Evolutionary conservation across 2,329 filamentous ascomycete species (phyloP).

Genomic region (Stagonosporopsis tanaceti): DNA sequence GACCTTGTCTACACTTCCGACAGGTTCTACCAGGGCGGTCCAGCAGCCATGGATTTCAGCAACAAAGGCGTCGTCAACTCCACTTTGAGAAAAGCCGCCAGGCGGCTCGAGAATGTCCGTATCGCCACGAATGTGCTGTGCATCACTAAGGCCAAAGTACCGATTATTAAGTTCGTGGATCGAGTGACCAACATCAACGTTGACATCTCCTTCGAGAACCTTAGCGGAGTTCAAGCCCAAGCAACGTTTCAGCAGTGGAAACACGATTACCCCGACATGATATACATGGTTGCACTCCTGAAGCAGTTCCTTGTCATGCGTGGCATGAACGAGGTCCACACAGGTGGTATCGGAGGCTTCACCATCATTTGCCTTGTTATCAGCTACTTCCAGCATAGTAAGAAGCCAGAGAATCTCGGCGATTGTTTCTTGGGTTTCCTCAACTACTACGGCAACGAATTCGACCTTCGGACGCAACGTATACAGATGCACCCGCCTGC

Average conservation of each 20-base stretch:
- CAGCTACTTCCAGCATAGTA: slow-evolving; percentile 78
- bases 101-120: slow-evolving; percentile 62
- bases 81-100: slow-evolving; percentile 68
- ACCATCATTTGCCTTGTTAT: slow-evolving; percentile 93
- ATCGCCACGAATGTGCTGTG: slow-evolving; percentile 69
- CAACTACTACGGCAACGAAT: slow-evolving; percentile 84
- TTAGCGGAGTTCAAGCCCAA: slow-evolving; percentile 80
- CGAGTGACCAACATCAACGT: slow-evolving; percentile 79
- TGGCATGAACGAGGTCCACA: slow-evolving; percentile 88
- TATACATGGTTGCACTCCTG: slow-evolving; percentile 82
- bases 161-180: slow-evolving; percentile 91
- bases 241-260: slow-evolving; percentile 85
- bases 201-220: slow-evolving; percentile 94
- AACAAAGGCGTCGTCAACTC: slow-evolving; percentile 59
- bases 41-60: slow-evolving; percentile 38
- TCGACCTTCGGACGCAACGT: slow-evolving; percentile 73
- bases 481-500: slow-evolving; percentile 76
- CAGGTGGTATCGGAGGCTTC: slow-evolving; percentile 91
- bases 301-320: slow-evolving; percentile 94
- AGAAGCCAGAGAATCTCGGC: slow-evolving; percentile 68
- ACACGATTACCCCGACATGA: slow-evolving; percentile 80
- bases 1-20: slow-evolving; percentile 83
- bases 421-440: slow-evolving; percentile 87
- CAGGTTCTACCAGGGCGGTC: slow-evolving; percentile 64
- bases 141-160: slow-evolving; percentile 81